Base-by-base conservation (phyloP, 441 rosid genomes). In the Bocquillonia castaneifolia region DNA sequence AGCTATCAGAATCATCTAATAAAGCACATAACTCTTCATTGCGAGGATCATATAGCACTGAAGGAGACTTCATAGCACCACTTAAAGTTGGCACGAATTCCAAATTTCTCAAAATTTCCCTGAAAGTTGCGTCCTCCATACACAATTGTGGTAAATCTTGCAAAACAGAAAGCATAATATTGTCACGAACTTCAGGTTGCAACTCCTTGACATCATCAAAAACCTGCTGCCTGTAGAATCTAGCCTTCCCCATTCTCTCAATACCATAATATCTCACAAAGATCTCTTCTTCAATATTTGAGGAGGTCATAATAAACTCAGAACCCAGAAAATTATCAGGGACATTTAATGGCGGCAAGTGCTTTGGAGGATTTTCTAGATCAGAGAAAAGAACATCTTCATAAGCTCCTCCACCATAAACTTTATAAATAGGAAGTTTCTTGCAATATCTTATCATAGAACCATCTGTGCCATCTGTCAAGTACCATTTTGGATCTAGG, bases 401-500 rank as follows among this genome's bases (percentile, higher is more conserved):
- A 72, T 67, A 79, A 76, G 82, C 69, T 66, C 70, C 85, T 56
- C 78, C 85, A 53, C 80, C 76, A 67, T 90, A 77, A 71, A 88
- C 91, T 76, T 78, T 84, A 79, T 80, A 92, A 72, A 94, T 88
- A 53, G 93, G 97, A 66, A 92, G 84, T 79, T 69, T 80, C 83
- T 78, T 85, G 85, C 98, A 88, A 74, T 75, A 86, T 70, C 82
- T 84, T 76, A 87, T 78, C 80, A 77, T 60, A 68, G 77, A 75
- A 64, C 80, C 87, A 50, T 83, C 86, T 68, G 80, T 71, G 68
- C 31, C 73, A 42, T 76, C 84, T 77, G 87, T 93, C 55, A 82
- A 68, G 75, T 90, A 88, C 99, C 99, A 90, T 80, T 87, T 92
- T 66, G 89, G 87, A 80, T 87, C 86, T 70, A 94, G 87, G 74